Evolutionary conservation across 1,139 yeast genomes (phyloP), one percentile per base, ranked within the genome.

Genomic region (Yamadazyma trypodendri): DNA sequence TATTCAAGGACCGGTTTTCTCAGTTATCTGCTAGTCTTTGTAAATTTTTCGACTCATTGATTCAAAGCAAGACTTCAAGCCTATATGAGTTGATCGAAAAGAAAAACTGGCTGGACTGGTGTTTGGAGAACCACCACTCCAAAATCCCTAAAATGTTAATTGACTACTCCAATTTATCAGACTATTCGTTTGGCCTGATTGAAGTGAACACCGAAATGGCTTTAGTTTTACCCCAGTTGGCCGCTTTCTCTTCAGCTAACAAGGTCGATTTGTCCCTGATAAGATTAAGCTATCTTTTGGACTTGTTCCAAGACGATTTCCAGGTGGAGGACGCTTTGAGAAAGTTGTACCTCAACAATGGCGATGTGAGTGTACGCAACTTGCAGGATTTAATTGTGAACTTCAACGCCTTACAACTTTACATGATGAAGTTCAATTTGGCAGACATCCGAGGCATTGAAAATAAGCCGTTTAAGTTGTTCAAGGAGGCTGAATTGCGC

Each of bases 21-120:
- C 21, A 31, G 2, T 29, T 49, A 4, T 15, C 24, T 2, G 10
- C 16, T 1, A 24, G 24, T 2, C 39, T 49, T n/a, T 6, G 7
- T 2, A 7, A 28, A 7, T 49, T 41, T 31, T 49, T 43, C 28
- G 25, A 24, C 4, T 25, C 36, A 10, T 36, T 50, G 11, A 35
- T 37, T 6, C 41, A 49, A 45, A 17, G 32, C 11, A 28, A 42
- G n/a, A 35, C 45, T 9, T n/a, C 16, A 10, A 28, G 42, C 25
- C 41, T 32, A 30, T 44, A 34, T 31, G 36, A 41, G 14, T 38
- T 51, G 32, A 41, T 40, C 11, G 18, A 33, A 4, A 36, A 37
- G 13, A 45, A 48, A 32, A 48, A 48, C 25, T 48, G 51, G 51
- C 28, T 23, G 15, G 51, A 49, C 21, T 49, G 51, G 51, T 49